phyloP scores from a whole-genome alignment of 805 yeast genomes.

The Candida berthetii region DNA sequence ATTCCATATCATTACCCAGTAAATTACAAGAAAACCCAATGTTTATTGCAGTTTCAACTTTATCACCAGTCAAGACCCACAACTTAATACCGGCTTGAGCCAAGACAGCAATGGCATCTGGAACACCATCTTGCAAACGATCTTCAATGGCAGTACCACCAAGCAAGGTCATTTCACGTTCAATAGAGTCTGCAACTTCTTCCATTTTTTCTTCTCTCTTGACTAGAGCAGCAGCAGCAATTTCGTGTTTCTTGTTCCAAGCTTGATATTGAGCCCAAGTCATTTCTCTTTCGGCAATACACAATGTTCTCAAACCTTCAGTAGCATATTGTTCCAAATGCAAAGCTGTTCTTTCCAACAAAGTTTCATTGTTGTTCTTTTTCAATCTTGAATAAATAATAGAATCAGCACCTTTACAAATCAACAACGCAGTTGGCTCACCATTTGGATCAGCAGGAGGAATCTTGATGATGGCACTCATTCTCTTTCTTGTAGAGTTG shows the following conservation, averaged over 20 bases:
- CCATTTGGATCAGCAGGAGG: conserved; percentile 41
- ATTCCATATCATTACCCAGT: conserved; percentile 69
- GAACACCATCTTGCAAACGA: conserved; percentile 81
- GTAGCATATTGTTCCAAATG: conserved; percentile 77
- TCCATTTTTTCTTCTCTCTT: conserved; percentile 70
- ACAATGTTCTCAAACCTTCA: conserved; percentile 77
- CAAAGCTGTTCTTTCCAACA: conserved; percentile 59
- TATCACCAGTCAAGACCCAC: conserved; percentile 87
- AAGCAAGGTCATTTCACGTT: conserved; percentile 53
- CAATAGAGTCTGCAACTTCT: conserved; percentile 68
- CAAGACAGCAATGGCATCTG: conserved; percentile 66
- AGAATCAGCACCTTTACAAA: conserved; percentile 96
- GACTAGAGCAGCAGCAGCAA: conserved; percentile 58
- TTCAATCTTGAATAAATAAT: conserved; percentile 70
- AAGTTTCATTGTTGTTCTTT: conserved; percentile 35
- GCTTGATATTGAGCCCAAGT: conserved; percentile 52
- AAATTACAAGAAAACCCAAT: conserved; percentile 83
- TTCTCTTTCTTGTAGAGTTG: conserved; percentile 81
- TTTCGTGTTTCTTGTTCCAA: conserved; percentile 59
- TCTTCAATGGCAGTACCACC: conserved; percentile 91
- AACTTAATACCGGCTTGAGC: conserved; percentile 76
- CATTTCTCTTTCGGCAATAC: conserved; percentile 69
- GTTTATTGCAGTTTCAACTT: conserved; percentile 85
- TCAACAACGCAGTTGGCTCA: conserved; percentile 54
- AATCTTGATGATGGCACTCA: conserved; percentile 75